phyloP scores from a whole-genome alignment of 163 green algal species.

The Chlorella variabilis region DNA sequence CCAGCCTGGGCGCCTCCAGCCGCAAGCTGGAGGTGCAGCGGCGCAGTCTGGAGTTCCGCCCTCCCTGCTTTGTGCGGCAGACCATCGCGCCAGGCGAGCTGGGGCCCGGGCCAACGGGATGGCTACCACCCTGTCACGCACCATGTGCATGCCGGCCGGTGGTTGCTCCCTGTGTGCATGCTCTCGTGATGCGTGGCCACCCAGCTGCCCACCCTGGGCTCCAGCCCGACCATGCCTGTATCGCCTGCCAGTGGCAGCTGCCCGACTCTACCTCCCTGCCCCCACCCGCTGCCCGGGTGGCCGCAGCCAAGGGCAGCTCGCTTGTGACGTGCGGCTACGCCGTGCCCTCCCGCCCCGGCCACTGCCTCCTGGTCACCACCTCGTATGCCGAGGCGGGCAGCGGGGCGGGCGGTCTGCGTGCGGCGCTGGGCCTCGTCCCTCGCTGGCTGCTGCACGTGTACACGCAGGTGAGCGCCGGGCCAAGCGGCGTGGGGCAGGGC shows the following conservation, averaged over 20 bases:
- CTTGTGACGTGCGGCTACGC: neutral
- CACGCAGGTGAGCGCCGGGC: neutral
- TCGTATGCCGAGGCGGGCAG: neutral
- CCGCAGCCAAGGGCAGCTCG: neutral
- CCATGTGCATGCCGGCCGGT: too few species aligned
- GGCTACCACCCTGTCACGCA: too few species aligned
- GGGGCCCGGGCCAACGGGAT: neutral
- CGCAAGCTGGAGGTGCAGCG: neutral
- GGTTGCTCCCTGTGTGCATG: too few species aligned
- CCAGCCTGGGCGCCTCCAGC: neutral
- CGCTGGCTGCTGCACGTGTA: neutral
- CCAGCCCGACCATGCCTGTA: too few species aligned
- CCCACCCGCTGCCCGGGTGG: too few species aligned
- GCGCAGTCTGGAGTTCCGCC: neutral
- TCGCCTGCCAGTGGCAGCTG: too few species aligned
- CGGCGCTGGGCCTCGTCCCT: neutral
- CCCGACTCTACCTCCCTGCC: too few species aligned
- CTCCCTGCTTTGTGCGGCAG: conserved; percentile 7
- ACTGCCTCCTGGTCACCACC: neutral
- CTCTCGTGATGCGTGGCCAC: too few species aligned
- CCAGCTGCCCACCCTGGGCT: too few species aligned
- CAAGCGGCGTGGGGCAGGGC: too few species aligned
- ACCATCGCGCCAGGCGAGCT: neutral
- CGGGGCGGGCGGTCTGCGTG: neutral
- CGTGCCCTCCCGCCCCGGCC: conserved; percentile 3